phyloP scores from a whole-genome alignment of 2,329 filamentous ascomycete species.

The Diaporthe vexans region DNA sequence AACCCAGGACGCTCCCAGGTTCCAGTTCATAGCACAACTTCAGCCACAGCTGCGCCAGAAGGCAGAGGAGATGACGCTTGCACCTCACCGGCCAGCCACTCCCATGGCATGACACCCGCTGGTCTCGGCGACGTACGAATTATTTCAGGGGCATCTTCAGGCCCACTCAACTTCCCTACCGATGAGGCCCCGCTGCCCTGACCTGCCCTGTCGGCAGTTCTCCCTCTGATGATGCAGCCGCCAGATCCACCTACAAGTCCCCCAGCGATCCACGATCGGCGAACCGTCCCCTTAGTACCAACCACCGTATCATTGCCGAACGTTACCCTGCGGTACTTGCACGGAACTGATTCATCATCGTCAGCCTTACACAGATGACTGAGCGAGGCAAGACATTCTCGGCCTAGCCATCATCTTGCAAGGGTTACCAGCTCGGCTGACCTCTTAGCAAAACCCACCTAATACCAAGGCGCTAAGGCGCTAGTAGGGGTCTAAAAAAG shows the following conservation, averaged over 20 bases:
- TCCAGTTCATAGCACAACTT: not conserved
- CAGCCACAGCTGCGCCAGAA: conserved; percentile 24
- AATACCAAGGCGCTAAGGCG: no score
- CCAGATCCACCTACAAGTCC: conserved; percentile 34
- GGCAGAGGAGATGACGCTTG: conserved; percentile 9
- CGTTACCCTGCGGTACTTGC: conserved; percentile 37
- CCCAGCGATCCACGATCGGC: conserved; percentile 33
- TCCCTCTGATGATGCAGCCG: conserved; percentile 36
- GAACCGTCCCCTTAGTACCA: conserved; percentile 30
- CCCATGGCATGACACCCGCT: conserved; percentile 29
- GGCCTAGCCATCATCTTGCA: conserved; percentile 24
- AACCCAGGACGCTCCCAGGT: not conserved
- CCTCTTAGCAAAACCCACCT: no score
- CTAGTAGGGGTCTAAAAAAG: no score
- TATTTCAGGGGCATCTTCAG: conserved; percentile 37
- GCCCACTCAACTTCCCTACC: conserved; percentile 34
- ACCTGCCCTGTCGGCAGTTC: conserved; percentile 37
- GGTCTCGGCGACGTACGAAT: conserved; percentile 32
- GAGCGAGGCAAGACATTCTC: conserved; percentile 28
- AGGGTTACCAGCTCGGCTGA: not conserved
- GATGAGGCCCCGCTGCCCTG: conserved; percentile 28
- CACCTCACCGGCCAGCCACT: conserved; percentile 9
- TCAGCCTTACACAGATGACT: conserved; percentile 41
- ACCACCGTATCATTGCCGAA: conserved; percentile 38
- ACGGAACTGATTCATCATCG: conserved; percentile 31